Conservation (phyloP, 1,284 basidiomycete genomes). For the Marasmius fiardii region DNA sequence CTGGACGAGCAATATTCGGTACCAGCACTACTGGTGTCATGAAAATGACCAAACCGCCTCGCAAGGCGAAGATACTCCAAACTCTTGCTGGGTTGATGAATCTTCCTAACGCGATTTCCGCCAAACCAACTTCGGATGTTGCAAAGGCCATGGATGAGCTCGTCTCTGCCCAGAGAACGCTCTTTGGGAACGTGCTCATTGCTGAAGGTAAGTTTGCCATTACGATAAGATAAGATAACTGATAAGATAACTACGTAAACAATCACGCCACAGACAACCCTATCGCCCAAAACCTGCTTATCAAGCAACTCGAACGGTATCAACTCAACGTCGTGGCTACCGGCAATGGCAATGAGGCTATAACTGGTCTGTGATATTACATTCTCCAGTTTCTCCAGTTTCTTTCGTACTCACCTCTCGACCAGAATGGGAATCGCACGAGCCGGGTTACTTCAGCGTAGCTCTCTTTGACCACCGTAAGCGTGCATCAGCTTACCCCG, state of each 20-base stretch:
- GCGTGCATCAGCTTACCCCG: constrained; percentile 18
- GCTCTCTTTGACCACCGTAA: constrained; percentile 72
- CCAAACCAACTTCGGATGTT: constrained; percentile 33
- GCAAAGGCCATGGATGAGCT: constrained; percentile 43
- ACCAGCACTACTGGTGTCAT: constrained; percentile 53
- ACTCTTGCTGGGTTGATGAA: constrained; percentile 58
- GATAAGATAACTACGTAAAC: neutral
- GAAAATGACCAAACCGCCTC: constrained; percentile 68
- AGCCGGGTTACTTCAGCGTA: constrained; percentile 63
- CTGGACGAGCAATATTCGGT: constrained; percentile 47
- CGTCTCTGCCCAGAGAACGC: constrained; percentile 43
- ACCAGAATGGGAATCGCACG: constrained; percentile 64
- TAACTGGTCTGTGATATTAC: constrained; percentile 47
- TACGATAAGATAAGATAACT: too few species aligned
- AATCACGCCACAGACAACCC: constrained; percentile 49
- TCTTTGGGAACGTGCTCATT: constrained; percentile 64
- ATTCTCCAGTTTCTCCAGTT: neutral
- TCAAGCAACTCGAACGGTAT: constrained; percentile 62
- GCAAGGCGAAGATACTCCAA: constrained; percentile 56
- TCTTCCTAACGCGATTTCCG: constrained; percentile 40
- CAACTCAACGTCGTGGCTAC: constrained; percentile 58
- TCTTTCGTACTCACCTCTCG: neutral
- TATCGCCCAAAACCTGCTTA: constrained; percentile 60
- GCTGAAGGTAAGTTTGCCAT: constrained; percentile 51
- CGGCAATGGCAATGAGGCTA: constrained; percentile 64